These are phyloP conservation scores for Ophiobolus disseminans DNA, from an alignment of 2,329 filamentous ascomycete species.

Conservation along the genomic window DNA sequence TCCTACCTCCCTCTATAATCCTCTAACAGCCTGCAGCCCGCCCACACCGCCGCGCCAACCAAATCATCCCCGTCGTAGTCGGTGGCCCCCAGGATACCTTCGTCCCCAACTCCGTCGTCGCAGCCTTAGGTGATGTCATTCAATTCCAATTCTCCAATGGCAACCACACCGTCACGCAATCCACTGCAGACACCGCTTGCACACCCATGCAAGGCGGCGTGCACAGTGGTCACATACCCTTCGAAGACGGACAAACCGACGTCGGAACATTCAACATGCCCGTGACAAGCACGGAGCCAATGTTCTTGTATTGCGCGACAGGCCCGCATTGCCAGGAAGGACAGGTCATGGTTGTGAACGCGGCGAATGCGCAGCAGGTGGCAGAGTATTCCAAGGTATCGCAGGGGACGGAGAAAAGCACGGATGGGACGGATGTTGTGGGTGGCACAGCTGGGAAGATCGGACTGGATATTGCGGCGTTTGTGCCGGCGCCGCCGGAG, in stretches of 20 bases:
- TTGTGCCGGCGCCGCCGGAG: constrained; percentile 31
- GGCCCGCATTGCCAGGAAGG: constrained; percentile 41
- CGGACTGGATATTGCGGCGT: constrained; percentile 33
- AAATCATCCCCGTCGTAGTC: constrained; percentile 40
- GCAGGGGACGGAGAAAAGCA: constrained; percentile 28
- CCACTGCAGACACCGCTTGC: constrained; percentile 32
- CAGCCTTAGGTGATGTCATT: constrained; percentile 38
- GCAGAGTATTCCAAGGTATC: constrained; percentile 36
- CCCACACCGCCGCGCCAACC: constrained; percentile 29
- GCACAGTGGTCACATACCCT: constrained; percentile 40
- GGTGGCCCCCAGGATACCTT: constrained; percentile 40
- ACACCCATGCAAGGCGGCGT: constrained; percentile 36
- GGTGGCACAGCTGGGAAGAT: constrained; percentile 33
- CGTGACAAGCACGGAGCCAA: constrained; percentile 34
- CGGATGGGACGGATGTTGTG: constrained; percentile 28
- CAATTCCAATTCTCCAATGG: constrained; percentile 44
- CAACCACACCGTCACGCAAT: constrained; percentile 43
- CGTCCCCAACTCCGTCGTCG: constrained; percentile 34
- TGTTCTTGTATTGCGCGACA: constrained; percentile 43
- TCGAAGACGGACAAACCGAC: constrained; percentile 34
- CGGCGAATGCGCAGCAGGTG: constrained; percentile 30
- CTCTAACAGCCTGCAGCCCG: constrained; percentile 16
- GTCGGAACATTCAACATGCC: constrained; percentile 44
- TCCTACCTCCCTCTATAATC: neutral
- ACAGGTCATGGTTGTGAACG: constrained; percentile 39